A percentile compares a stretch with the other conserved stretches of the same genome.
Evolutionary conservation across 2,329 filamentous ascomycete genomes (phyloP).

Genomic region (Fusarium incarnatum): DNA sequence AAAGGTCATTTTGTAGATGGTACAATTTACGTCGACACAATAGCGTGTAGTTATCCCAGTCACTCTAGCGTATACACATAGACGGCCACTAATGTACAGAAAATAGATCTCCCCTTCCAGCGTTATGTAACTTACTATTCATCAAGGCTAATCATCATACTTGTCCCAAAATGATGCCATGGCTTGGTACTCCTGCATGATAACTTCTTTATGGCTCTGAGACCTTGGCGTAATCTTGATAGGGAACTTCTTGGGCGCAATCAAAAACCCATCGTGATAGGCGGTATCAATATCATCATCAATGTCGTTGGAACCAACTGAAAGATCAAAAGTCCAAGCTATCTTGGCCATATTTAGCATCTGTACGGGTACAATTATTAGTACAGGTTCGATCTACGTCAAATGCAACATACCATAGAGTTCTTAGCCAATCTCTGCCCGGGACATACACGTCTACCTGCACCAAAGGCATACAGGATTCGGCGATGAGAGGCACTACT

Average conservation of each 20-base stretch:
- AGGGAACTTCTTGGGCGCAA: conserved; percentile 5
- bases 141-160: not conserved
- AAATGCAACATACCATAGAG: not conserved
- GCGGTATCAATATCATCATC: not conserved
- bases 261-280: conserved; percentile 6
- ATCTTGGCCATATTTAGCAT: conserved; percentile 11
- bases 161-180: conserved; percentile 3
- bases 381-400: too few relatives aligned
- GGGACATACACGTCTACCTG: not conserved
- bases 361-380: not conserved
- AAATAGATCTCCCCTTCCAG: too few relatives aligned
- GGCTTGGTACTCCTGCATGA: not conserved
- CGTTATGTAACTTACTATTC: too few relatives aligned
- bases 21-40: too few relatives aligned
- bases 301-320: not conserved
- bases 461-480: conserved; percentile 4
- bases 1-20: too few relatives aligned
- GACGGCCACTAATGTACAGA: too few relatives aligned
- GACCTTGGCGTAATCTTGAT: not conserved
- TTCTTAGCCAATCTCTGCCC: conserved; percentile 5
- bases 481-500: not conserved
- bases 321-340: conserved; percentile 2
- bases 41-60: too few relatives aligned
- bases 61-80: too few relatives aligned
- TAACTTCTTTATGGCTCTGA: not conserved